A percentile compares a stretch with the other conserved stretches of the same genome.
These are phyloP conservation scores for Cryptococcus maquisensis DNA, from an alignment of 1,284 basidiomycete species.

Conservation along the genomic window DNA sequence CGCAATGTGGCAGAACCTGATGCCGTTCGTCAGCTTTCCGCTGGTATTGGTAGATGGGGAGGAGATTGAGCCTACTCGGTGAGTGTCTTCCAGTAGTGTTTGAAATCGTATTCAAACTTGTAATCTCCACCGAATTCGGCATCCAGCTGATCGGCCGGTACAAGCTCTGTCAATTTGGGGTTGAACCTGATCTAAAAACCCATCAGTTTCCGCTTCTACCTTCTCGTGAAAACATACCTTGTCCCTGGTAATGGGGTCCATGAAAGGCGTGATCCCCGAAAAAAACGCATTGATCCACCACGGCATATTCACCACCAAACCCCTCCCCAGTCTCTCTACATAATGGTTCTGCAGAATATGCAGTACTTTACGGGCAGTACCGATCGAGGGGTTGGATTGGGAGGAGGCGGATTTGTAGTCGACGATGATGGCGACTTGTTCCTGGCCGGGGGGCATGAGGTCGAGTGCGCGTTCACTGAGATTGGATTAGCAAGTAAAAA, in stretches of 20 bases:
- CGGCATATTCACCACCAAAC: conserved; percentile 78
- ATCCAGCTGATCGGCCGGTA: conserved; percentile 72
- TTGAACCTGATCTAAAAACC: conserved; percentile 73
- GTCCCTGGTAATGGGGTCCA: conserved; percentile 84
- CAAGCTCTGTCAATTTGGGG: conserved; percentile 69
- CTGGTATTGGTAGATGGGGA: neutral
- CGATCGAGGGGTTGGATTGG: conserved; percentile 73
- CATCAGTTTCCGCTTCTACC: neutral
- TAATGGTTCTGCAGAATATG: conserved; percentile 87
- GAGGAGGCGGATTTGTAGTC: conserved; percentile 78
- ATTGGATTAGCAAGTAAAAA: conserved; percentile 16
- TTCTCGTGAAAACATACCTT: conserved; percentile 57
- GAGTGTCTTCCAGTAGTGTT: conserved; percentile 73
- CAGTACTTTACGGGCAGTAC: conserved; percentile 70
- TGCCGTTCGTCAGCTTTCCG: neutral
- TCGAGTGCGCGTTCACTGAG: conserved; percentile 76
- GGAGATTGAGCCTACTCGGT: conserved; percentile 54
- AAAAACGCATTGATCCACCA: conserved; percentile 77
- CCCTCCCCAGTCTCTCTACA: conserved; percentile 74
- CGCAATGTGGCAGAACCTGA: conserved; percentile 35
- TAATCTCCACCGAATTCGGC: conserved; percentile 75
- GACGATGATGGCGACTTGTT: conserved; percentile 72
- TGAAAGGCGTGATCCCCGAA: conserved; percentile 76
- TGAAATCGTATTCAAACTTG: conserved; percentile 70
- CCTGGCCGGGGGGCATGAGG: conserved; percentile 74